phyloP scores from a whole-genome alignment of 768 basidiomycete species.

The Suillus placidus region DNA sequence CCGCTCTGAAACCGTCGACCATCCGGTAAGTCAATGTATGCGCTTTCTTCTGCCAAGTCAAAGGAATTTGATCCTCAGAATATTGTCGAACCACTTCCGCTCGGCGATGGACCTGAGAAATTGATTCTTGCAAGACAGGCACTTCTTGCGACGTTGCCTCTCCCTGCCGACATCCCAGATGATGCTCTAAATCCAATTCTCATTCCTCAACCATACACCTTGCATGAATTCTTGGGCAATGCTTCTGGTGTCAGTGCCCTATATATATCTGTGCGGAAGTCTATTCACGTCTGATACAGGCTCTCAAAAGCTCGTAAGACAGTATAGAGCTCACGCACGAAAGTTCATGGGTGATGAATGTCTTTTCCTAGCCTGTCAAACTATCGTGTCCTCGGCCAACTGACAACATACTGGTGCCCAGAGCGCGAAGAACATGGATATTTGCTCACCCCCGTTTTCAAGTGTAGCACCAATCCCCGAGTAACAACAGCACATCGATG shows the following conservation, averaged over 20 bases:
- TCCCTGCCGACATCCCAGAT: conserved; percentile 65
- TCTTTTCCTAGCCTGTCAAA: conserved; percentile 53
- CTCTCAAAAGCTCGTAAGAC: conserved; percentile 59
- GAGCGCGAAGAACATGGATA: conserved; percentile 85
- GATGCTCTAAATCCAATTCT: conserved; percentile 70
- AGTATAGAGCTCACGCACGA: background rate
- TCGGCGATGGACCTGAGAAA: conserved; percentile 33
- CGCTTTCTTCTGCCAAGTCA: background rate
- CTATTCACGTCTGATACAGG: conserved; percentile 34
- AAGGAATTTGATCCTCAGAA: background rate
- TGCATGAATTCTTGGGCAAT: conserved; percentile 70
- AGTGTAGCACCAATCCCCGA: conserved; percentile 79
- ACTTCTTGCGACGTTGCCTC: conserved; percentile 59
- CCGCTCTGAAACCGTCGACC: conserved; percentile 2
- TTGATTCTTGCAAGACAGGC: conserved; percentile 57
- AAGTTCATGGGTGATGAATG: conserved; percentile 7
- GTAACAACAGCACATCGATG: conserved; percentile 78
- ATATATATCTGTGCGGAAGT: background rate
- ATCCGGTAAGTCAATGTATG: conserved; percentile 27
- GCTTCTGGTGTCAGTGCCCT: conserved; percentile 53
- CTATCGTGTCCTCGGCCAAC: conserved; percentile 67
- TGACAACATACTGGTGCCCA: conserved; percentile 77
- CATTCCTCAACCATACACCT: conserved; percentile 61
- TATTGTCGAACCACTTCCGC: background rate
- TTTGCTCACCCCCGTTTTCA: conserved; percentile 71